phyloP scores from a whole-genome alignment of 768 basidiomycete genomes.

The Russula ochroleuca region DNA sequence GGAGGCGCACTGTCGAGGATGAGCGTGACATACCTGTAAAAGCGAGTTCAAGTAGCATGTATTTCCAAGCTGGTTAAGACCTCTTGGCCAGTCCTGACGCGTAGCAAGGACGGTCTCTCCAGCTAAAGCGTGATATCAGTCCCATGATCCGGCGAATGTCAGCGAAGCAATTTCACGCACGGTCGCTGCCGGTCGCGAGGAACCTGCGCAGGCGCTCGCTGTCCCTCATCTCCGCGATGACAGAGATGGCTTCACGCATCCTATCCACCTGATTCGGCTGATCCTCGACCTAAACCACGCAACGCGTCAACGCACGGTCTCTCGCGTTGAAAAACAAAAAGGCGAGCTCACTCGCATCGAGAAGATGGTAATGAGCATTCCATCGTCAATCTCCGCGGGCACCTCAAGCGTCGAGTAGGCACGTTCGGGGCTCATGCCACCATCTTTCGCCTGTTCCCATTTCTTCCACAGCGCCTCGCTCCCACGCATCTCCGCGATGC shows the following conservation, averaged over 20 bases:
- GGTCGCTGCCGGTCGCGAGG: slow-evolving; percentile 62
- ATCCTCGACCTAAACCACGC: slow-evolving; percentile 57
- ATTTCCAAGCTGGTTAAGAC: slow-evolving; percentile 84
- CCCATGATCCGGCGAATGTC: not conserved
- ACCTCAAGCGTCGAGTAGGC: slow-evolving; percentile 72
- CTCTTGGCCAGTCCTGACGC: slow-evolving; percentile 70
- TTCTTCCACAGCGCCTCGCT: slow-evolving; percentile 46
- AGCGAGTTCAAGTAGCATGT: slow-evolving; percentile 85
- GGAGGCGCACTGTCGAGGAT: not conserved
- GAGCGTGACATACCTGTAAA: slow-evolving; percentile 48
- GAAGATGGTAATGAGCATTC: slow-evolving; percentile 71
- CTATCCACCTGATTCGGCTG: slow-evolving; percentile 60
- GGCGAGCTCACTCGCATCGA: slow-evolving; percentile 53
- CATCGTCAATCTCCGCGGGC: slow-evolving; percentile 66
- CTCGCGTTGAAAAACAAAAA: slow-evolving; percentile 26
- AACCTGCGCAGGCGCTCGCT: slow-evolving; percentile 68
- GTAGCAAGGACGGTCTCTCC: slow-evolving; percentile 55
- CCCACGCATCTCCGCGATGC: slow-evolving; percentile 60
- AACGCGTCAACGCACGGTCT: slow-evolving; percentile 17
- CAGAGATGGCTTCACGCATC: slow-evolving; percentile 65
- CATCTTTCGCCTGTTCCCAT: slow-evolving; percentile 53
- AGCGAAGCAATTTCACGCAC: slow-evolving; percentile 45
- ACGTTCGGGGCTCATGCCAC: slow-evolving; percentile 59
- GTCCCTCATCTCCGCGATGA: slow-evolving; percentile 71
- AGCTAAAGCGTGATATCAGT: slow-evolving; percentile 39